phyloP scores from a whole-genome alignment of 2,329 filamentous ascomycete species.

The Aspergillus ochraceoroseus region DNA sequence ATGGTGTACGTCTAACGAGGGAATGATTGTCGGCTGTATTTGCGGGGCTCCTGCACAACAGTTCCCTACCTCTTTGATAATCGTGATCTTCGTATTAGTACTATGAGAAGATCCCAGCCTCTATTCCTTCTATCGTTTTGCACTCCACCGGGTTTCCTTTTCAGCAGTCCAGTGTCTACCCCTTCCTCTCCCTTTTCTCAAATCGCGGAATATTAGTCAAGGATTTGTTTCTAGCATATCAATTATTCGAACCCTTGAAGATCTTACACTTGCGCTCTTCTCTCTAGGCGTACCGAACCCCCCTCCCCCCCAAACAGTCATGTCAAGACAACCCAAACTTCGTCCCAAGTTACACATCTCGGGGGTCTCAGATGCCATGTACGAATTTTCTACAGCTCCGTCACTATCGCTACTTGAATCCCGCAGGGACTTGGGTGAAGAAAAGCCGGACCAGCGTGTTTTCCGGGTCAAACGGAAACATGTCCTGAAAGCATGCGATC shows the following conservation, averaged over 20 bases:
- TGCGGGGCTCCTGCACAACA: constrained; percentile 25
- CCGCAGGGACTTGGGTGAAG: constrained; percentile 28
- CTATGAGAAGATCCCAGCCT: constrained; percentile 17
- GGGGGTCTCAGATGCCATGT: constrained; percentile 35
- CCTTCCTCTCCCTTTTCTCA: constrained; percentile 15
- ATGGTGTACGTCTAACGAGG: constrained; percentile 21
- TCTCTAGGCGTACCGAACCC: constrained; percentile 9
- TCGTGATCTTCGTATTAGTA: constrained; percentile 25
- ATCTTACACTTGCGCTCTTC: constrained; percentile 7
- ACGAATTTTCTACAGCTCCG: constrained; percentile 31
- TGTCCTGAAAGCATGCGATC: constrained; percentile 44
- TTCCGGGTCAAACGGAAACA: constrained; percentile 45
- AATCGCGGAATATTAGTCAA: constrained; percentile 12
- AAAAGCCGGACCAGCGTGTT: constrained; percentile 38
- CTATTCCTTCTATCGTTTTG: constrained; percentile 10
- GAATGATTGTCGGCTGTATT: constrained; percentile 21
- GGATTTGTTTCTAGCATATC: constrained; percentile 6
- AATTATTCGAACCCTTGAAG: constrained; percentile 1
- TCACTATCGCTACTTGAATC: constrained; percentile 32
- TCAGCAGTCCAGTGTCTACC: constrained; percentile 13
- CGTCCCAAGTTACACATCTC: constrained; percentile 37
- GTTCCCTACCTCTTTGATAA: constrained; percentile 18
- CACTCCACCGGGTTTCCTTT: constrained; percentile 18
- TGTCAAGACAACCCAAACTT: constrained; percentile 41
- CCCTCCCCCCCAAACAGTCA: constrained; percentile 26